Evolutionary conservation across 805 yeast genomes (phyloP).

Genomic region (Candida incommunis): DNA sequence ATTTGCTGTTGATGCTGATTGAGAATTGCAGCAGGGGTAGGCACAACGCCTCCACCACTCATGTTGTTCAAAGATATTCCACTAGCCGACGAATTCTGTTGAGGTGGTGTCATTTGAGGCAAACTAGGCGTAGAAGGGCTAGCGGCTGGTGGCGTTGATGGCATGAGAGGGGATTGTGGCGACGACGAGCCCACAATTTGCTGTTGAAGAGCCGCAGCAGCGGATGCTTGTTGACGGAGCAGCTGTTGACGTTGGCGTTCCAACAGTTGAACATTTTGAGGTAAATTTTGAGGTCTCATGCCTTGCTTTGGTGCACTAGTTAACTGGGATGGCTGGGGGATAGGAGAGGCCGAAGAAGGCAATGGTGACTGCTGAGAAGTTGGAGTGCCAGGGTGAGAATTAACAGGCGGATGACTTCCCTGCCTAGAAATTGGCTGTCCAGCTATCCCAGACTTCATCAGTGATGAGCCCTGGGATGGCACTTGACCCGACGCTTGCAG

Average conservation of each 20-base stretch:
- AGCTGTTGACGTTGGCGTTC: constrained; percentile 9
- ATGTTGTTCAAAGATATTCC: constrained; percentile 6
- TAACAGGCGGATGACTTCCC: constrained; percentile 5
- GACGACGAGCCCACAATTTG: not conserved
- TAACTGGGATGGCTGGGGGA: no score
- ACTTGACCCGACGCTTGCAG: no score
- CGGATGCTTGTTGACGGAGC: constrained; percentile 11
- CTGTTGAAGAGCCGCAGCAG: constrained; percentile 1
- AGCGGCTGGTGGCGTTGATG: not conserved
- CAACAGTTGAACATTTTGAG: constrained; percentile 5
- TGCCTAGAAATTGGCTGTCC: constrained; percentile 3
- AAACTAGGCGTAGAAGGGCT: not conserved
- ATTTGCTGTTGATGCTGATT: constrained; percentile 1
- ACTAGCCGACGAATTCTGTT: constrained; percentile 1
- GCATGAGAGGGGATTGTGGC: not conserved
- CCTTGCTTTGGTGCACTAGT: no score
- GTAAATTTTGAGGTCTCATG: no score
- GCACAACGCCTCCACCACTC: constrained; percentile 4
- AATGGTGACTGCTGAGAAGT: not conserved
- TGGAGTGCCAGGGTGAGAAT: not conserved
- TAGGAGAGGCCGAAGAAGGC: not conserved
- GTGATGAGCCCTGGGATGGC: no score
- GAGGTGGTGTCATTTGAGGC: not conserved
- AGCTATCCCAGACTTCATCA: no score
- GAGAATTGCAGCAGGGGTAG: constrained; percentile 6